Evolutionary conservation across 1,284 basidiomycete genomes (phyloP), one percentile per base, ranked within the genome.

Genomic region (Apiotrichum brassicae): DNA sequence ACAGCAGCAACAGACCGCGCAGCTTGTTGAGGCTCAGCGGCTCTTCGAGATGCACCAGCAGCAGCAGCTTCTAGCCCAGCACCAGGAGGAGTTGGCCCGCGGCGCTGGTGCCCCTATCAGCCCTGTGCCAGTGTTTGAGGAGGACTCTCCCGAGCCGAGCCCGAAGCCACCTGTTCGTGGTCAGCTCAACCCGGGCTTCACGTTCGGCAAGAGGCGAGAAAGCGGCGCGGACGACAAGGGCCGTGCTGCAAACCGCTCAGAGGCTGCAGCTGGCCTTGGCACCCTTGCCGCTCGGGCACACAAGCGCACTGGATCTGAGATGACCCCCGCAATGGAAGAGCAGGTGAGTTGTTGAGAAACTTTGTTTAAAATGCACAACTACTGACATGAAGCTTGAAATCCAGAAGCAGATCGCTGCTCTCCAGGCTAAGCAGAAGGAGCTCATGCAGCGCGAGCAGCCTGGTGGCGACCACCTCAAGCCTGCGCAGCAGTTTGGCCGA

Each of bases 401-500:
- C 47, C 90, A 94, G 72, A 86, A 73, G 61, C 87, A 93, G 73
- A 94, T 94, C 54, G 90, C 93, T 72, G 86, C 82, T 9, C 76
- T 93, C 43, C 90, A 93, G 66, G 87, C 89, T 43, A 86, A 92
- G 65, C 89, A 92, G 64, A 83, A 88, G 61, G 85, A 83, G 22
- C 78, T 94, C 35, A 85, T 91, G 71, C 85, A 90, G 64, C 86
- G 87, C 58, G 87, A 92, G 19, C 24, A 18, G 28, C 26, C 12
- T 14, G 18, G 18, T 20, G n/a, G n/a, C 83, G 54, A 75, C n/a
- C 49, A 53, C 81, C 84, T 49, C 80, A 84, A 74, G 80, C 83
- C 68, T 81, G 82, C 45, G 75, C 62, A 55, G 34, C 57, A 62
- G 49, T 49, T 65, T 39, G 73, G 75, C 46, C 78, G 77, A 51